A percentile compares a stretch with the other conserved stretches of the same genome.
phyloP scores from a whole-genome alignment of 2,329 filamentous ascomycete species.

The Alternaria brassicicola region DNA sequence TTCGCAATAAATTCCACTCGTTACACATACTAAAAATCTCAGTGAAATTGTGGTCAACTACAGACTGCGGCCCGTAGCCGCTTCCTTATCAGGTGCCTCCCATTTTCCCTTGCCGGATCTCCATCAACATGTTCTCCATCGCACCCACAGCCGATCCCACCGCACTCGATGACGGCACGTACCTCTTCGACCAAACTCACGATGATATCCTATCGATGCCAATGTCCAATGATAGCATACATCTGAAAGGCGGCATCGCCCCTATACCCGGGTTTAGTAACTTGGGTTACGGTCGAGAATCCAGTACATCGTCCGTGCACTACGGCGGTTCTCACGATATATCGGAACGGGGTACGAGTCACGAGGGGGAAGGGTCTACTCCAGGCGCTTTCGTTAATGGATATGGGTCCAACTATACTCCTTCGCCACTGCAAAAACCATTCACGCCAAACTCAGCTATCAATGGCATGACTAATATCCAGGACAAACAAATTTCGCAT shows the following conservation, averaged over 20 bases:
- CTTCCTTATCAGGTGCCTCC: conserved; percentile 39
- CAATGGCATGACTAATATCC: conserved; percentile 17
- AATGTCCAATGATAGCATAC: conserved; percentile 41
- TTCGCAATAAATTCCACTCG: conserved; percentile 21
- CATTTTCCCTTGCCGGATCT: conserved; percentile 23
- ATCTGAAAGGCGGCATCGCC: conserved; percentile 41
- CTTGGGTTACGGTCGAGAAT: conserved; percentile 48
- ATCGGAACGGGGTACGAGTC: conserved; percentile 44
- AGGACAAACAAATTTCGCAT: conserved; percentile 15
- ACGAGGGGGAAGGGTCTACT: conserved; percentile 42
- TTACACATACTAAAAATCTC: conserved; percentile 16
- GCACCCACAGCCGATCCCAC: conserved; percentile 41
- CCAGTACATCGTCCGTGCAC: conserved; percentile 49
- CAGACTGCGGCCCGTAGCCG: conserved; percentile 26
- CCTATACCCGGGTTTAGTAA: conserved; percentile 44
- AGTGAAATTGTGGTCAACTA: conserved; percentile 25
- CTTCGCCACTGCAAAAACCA: conserved; percentile 40
- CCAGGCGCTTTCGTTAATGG: conserved; percentile 39
- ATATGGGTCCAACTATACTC: conserved; percentile 34
- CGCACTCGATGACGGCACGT: conserved; percentile 44
- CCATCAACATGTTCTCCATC: conserved; percentile 45
- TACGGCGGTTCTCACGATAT: conserved; percentile 45
- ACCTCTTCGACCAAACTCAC: conserved; percentile 42
- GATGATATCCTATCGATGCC: conserved; percentile 42
- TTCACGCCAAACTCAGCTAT: conserved; percentile 29